Base-by-base conservation (phyloP, 139 green algal species). In the Edaphochlamys debaryana region DNA sequence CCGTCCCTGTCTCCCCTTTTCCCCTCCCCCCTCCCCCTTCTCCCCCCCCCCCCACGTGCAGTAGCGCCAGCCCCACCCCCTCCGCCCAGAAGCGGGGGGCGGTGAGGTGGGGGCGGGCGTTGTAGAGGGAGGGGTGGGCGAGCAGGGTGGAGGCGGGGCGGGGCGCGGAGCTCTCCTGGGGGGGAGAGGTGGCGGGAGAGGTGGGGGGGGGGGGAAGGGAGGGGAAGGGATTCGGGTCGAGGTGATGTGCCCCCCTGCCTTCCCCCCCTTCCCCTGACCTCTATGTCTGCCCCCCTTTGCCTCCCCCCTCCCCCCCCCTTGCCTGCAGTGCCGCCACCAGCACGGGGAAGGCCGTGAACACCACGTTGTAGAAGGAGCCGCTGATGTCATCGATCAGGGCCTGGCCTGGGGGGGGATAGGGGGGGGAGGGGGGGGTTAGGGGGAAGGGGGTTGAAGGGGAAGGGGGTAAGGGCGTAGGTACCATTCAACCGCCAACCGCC, bases 291-390 rank as follows among this genome's bases (percentile, higher is more conserved):
- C n/a, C n/a, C n/a, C n/a, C n/a, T 54, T 54, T 54, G 48, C 56
- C 4, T 63, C 56, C 15, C 56, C 15, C 69, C 37, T 32, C 56
- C 4, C 36, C 45, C 38, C 54, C 37, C 58, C 80, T 69, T 37
- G 89, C 90, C 64, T 92, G 79, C 32, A 92, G n/a, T 19, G 85
- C 84, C 64, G 89, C 85, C 34, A 90, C 74, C 50, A 92, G 74
- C 23, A 91, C 86, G 37, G 88, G 90, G 36, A 89, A 60, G 3
- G 86, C 76, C 8, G 90, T 92, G 73, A 90, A 92, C 20, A 91
- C 74, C 9, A 93, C 86, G 79, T 93, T 93, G 87, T 90, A 92
- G 66, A 88, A 80, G 37, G 82, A 82, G 32, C 81, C 88, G 34
- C 66, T 84, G 69, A 92, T 91, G 77, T 91, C 86, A 42, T 90